phyloP scores from a whole-genome alignment of 768 basidiomycete genomes.

The Boletales sp. region DNA sequence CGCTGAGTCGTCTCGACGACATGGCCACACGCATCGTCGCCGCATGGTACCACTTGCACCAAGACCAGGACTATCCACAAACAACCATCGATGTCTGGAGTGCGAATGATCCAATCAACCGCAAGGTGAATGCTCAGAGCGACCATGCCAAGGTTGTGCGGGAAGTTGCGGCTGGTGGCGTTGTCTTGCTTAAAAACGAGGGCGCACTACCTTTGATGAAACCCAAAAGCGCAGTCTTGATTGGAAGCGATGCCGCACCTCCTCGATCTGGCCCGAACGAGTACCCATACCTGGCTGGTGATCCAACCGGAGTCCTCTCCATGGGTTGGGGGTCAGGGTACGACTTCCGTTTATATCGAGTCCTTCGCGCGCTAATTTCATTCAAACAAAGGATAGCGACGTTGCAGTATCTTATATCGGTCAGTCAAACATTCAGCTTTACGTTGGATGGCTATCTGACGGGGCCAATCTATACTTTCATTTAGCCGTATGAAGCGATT shows the following conservation, averaged over 20 bases:
- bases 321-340: conserved; percentile 91
- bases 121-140: conserved; percentile 53
- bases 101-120: conserved; percentile 28
- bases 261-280: conserved; percentile 66
- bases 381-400: conserved; percentile 48
- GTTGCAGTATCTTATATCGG: conserved; percentile 76
- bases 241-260: conserved; percentile 66
- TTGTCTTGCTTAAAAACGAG: conserved; percentile 70
- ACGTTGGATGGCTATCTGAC: not conserved
- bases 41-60: conserved; percentile 47
- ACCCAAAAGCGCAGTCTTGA: conserved; percentile 54
- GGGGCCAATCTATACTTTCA: not conserved
- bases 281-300: conserved; percentile 58
- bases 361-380: not conserved
- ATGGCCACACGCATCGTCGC: conserved; percentile 74
- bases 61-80: conserved; percentile 28
- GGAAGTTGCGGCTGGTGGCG: conserved; percentile 63
- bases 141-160: conserved; percentile 50
- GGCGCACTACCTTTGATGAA: conserved; percentile 56
- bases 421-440: conserved; percentile 30
- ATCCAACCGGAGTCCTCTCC: conserved; percentile 66
- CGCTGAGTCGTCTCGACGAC: conserved; percentile 58
- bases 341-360: conserved; percentile 1
- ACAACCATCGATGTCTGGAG: conserved; percentile 28
- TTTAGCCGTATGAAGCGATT: conserved; percentile 75